A percentile compares a stretch with the other conserved stretches of the same genome.
Conservation (phyloP, 352 stramenopile genomes). For the Globisporangium nunn region DNA sequence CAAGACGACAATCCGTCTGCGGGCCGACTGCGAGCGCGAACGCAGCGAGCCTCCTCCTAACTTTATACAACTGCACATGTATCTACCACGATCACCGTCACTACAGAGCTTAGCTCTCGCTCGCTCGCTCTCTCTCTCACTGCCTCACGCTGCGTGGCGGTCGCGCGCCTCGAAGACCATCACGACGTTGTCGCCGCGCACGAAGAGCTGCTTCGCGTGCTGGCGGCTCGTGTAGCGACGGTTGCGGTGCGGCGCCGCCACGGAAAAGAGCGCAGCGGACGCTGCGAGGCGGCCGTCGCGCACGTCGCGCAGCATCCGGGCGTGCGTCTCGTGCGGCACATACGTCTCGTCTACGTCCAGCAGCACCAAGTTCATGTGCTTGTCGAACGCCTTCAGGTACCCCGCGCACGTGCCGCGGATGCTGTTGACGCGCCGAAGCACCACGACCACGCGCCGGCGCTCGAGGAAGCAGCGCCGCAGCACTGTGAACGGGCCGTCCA, state of each 20-base stretch:
- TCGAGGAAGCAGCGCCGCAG: slow-evolving; percentile 79
- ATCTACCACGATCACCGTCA: neutral
- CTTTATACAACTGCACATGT: neutral
- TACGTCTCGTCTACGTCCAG: slow-evolving; percentile 82
- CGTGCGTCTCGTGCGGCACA: slow-evolving; percentile 33
- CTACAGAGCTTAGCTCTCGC: no score
- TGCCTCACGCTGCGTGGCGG: neutral
- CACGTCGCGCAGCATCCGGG: slow-evolving; percentile 24
- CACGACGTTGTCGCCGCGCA: slow-evolving; percentile 92
- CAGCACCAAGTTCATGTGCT: slow-evolving; percentile 93
- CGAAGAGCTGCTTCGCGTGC: slow-evolving; percentile 84
- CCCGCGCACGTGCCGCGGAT: slow-evolving; percentile 87
- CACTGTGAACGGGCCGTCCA: slow-evolving; percentile 81
- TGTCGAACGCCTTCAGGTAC: slow-evolving; percentile 93
- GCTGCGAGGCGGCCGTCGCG: slow-evolving; percentile 15
- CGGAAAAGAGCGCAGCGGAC: slow-evolving; percentile 35
- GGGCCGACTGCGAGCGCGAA: no score
- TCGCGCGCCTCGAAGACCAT: slow-evolving; percentile 8
- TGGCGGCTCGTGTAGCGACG: slow-evolving; percentile 29
- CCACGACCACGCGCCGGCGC: slow-evolving; percentile 68
- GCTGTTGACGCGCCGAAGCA: slow-evolving; percentile 88
- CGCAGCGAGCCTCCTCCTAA: no score
- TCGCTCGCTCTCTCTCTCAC: neutral
- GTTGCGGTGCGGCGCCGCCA: slow-evolving; percentile 34
- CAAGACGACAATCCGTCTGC: no score